Conservation (phyloP, 73 alveolate genomes). For the Blepharisma japonicum region DNA sequence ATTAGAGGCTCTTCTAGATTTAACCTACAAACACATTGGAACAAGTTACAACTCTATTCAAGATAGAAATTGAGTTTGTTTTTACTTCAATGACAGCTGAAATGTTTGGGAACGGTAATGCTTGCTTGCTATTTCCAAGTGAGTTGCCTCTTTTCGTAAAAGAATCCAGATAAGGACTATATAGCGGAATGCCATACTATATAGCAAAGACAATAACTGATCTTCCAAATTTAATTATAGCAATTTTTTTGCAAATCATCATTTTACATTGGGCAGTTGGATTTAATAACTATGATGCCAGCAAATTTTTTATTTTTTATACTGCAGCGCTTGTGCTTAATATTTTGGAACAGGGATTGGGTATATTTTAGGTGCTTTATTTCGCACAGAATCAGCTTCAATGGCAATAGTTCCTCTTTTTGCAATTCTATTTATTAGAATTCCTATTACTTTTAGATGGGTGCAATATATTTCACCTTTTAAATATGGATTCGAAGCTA, state of each 20-base stretch:
- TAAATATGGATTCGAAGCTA: constrained; percentile 16
- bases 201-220: background rate
- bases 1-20: background rate
- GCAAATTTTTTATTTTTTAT: background rate
- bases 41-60: background rate
- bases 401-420: background rate
- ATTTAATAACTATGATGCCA: background rate
- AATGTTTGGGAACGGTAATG: background rate
- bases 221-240: background rate
- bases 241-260: background rate
- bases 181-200: background rate
- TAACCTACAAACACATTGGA: background rate
- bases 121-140: background rate
- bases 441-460: constrained; percentile 6
- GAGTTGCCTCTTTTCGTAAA: background rate
- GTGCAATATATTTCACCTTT: constrained; percentile 11
- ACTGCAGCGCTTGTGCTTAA: background rate
- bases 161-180: background rate
- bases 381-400: background rate
- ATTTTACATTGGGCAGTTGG: background rate
- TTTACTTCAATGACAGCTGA: background rate
- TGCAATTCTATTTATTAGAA: background rate
- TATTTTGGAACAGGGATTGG: constrained; percentile 3
- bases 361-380: background rate
- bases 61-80: background rate